Percentiles rank a stretch among this genome's conserved stretches.
Conservation (phyloP, 2,329 filamentous ascomycete genomes). For the Aspergillus ochraceoroseus region DNA sequence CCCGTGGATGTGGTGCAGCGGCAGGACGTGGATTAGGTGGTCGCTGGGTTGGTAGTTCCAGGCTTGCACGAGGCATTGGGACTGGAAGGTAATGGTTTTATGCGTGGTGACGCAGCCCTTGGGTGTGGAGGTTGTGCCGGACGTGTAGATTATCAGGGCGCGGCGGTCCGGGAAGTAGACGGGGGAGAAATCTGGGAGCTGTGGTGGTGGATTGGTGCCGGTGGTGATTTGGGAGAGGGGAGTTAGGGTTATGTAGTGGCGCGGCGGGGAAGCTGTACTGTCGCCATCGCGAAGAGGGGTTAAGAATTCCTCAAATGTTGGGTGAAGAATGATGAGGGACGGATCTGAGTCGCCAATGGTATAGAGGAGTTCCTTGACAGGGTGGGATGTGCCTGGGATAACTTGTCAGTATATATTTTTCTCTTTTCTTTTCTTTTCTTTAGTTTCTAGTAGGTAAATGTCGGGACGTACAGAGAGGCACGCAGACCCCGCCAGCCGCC, state of each 20-base stretch:
- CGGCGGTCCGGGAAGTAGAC: slow-evolving; percentile 29
- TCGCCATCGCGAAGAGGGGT: slow-evolving; percentile 30
- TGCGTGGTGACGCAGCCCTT: slow-evolving; percentile 45
- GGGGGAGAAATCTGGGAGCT: slow-evolving; percentile 32
- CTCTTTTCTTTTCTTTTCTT: background rate
- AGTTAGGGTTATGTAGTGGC: slow-evolving; percentile 32
- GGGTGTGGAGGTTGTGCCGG: slow-evolving; percentile 41
- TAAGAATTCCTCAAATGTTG: slow-evolving; percentile 35
- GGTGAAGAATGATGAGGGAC: slow-evolving; percentile 41
- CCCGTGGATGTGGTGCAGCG: slow-evolving; percentile 50
- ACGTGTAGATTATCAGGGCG: slow-evolving; percentile 44
- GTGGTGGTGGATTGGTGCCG: slow-evolving; percentile 12
- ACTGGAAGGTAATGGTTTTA: slow-evolving; percentile 37
- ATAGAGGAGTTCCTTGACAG: slow-evolving; percentile 41
- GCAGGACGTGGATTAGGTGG: slow-evolving; percentile 48
- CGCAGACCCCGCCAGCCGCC: slow-evolving; percentile 43
- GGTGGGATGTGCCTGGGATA: slow-evolving; percentile 37
- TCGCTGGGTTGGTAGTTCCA: slow-evolving; percentile 37
- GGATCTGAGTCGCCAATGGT: slow-evolving; percentile 43
- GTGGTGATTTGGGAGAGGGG: slow-evolving; percentile 22
- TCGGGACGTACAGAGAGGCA: slow-evolving; percentile 40
- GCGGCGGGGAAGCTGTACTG: slow-evolving; percentile 19
- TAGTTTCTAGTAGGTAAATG: background rate
- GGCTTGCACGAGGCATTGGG: slow-evolving; percentile 28
- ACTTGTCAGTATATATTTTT: background rate